Base-by-base conservation (phyloP, 2,329 filamentous ascomycete species). In the Stagonosporopsis tanaceti region DNA sequence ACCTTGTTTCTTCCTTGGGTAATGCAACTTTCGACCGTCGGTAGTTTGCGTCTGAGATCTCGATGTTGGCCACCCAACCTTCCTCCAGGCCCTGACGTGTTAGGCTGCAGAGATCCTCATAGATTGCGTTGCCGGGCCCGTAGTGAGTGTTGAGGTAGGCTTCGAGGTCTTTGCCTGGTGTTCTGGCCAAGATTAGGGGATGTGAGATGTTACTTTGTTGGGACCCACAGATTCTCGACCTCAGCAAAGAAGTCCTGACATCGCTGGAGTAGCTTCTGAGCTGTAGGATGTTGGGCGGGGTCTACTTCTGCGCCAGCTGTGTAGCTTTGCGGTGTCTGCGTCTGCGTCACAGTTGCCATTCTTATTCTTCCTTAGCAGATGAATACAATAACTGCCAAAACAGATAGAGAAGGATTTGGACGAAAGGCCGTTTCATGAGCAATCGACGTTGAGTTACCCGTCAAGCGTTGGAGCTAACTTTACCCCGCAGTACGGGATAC, bases 1-100 rank as follows among this genome's bases (percentile, higher is more conserved):
- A 85, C 22, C 79, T 76, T 27, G 79, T 85, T 34, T 78, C 75
- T 8, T 76, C 71, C 2, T 70, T 77, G 1, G 84, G 84, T 5
- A 79, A 61, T 38, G 76, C 69, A 56, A 86, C 78, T 53, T 80
- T 81, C 8, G 74, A 75, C 11, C 76, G 71, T 20, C 75, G 64
- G 41, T 73, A 73, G 24, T 68, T 59, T 4, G 50, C 44, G 7
- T 65, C 68, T 15, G 74, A 68, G 44, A 78, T 62, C 37, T 72
- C 67, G 46, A 67, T 66, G 7, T 71, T 73, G 9, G 75, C 75
- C 4, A 73, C 67, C 74, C 74, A 78, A 35, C 75, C 76, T 65
- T 78, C 75, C 20, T 69, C 44, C 1, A 77, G 59, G 2, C 76
- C 74, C 62, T 71, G 62, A n/a, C 68, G 71, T 32, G 72, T 73